A percentile compares a stretch with the other conserved stretches of the same genome.
These are phyloP conservation scores for Phytophthora citrophthora DNA, from an alignment of 352 stramenopile species.

Conservation along the genomic window DNA sequence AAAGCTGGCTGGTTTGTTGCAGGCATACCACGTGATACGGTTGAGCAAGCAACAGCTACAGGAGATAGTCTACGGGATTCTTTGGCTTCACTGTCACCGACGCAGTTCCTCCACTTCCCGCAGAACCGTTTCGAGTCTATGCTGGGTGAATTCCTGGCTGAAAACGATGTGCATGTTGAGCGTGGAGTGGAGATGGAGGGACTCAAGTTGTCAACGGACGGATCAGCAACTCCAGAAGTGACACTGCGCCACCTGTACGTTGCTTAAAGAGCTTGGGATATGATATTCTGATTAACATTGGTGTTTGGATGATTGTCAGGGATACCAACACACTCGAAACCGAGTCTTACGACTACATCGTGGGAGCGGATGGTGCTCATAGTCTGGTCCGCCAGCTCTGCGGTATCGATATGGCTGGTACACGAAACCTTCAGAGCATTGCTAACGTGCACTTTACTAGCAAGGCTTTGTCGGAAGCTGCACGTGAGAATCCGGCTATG, in stretches of 20 bases:
- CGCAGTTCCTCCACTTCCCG: conserved; percentile 86
- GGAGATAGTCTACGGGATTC: conserved; percentile 45
- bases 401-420: conserved; percentile 75
- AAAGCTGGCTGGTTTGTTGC: conserved; percentile 5
- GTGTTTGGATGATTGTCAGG: conserved; percentile 19
- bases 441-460: conserved; percentile 96
- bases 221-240: conserved; percentile 26
- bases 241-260: conserved; percentile 59
- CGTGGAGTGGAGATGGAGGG: conserved; percentile 65
- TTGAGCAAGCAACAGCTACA: conserved; percentile 18
- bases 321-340: conserved; percentile 51
- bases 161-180: conserved; percentile 55
- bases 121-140: conserved; percentile 85
- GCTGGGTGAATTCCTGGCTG: conserved; percentile 58
- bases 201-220: conserved; percentile 29
- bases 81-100: conserved; percentile 62
- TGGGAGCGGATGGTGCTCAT: conserved; percentile 92
- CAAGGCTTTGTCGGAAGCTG: conserved; percentile 58
- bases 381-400: conserved; percentile 80
- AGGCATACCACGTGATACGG: conserved; percentile 55
- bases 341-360: conserved; percentile 77
- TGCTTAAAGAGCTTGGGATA: neutral
- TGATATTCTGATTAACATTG: conserved; percentile 1
- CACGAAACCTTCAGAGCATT: conserved; percentile 89
- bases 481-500: conserved; percentile 87